Percentiles rank a stretch among this genome's conserved stretches.
Conservation (phyloP, 139 green algal species). For the Chlamydomonas sphaeroides region DNA sequence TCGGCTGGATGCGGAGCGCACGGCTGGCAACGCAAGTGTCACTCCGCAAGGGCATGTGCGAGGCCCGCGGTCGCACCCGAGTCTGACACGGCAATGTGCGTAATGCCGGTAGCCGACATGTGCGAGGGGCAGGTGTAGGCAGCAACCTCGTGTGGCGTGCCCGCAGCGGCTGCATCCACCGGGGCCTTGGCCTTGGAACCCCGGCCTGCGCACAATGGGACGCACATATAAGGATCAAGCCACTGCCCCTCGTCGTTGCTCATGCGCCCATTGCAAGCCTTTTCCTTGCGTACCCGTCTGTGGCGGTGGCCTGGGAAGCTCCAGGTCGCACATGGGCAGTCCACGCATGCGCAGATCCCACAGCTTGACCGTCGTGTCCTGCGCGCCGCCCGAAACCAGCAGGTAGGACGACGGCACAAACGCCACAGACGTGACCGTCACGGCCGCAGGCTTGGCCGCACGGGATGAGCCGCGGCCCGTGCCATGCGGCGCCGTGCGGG, state of each 20-base stretch:
- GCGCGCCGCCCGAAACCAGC: constrained; percentile 63
- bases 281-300: too few relatives aligned
- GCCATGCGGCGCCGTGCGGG: neutral
- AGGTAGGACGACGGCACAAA: constrained; percentile 65
- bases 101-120: neutral
- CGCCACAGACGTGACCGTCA: constrained; percentile 68
- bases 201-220: too few relatives aligned
- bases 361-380: constrained; percentile 24
- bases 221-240: too few relatives aligned
- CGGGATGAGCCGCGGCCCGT: neutral
- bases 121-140: neutral
- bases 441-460: constrained; percentile 1
- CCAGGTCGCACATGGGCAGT: constrained; percentile 6
- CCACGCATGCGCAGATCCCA: constrained; percentile 40
- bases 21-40: too few relatives aligned
- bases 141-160: constrained; percentile 5
- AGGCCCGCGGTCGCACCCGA: too few relatives aligned
- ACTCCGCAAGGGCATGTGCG: too few relatives aligned
- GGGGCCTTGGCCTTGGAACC: constrained; percentile 1
- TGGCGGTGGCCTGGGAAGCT: neutral
- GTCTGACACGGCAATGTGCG: neutral
- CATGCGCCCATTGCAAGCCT: neutral
- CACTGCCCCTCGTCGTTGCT: too few relatives aligned
- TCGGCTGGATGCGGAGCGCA: too few relatives aligned
- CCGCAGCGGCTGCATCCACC: too few relatives aligned